Base-by-base conservation (phyloP, 106 monocot genomes). In the Acanthochlamys bracteata region DNA sequence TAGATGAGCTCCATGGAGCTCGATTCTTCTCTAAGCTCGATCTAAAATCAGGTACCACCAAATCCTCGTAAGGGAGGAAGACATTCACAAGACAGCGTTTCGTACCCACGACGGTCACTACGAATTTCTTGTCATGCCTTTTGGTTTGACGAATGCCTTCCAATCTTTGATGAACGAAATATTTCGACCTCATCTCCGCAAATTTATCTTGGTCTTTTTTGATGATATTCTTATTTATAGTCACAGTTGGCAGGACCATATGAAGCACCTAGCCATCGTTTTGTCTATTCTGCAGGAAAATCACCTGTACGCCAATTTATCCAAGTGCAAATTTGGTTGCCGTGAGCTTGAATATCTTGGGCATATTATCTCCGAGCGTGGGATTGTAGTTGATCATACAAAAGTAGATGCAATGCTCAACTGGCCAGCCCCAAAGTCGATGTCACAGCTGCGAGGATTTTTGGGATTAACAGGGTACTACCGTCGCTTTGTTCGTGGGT, bases 1-100 rank as follows among this genome's bases (percentile, higher is more conserved):
- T 71, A n/a, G 71, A 71, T 42, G 63, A 71, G 13, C 40, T 63
- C 27, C 53, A 54, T 23, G 20, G 53, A 9, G 27, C 62, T 27
- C 0, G 0, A 1, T 15, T 71, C 11, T 71, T 71, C 21, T 63
- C 71, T 23, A 71, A 71, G 53, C 4, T 71, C 2, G 71, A 71
- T 54, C 39, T 71, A 0, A 19, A 54, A 0, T 13, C 40, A 9
- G 62, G 21, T 71, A 71, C 24, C 71, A 71, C 41, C 63, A 71
- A 19, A 55, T 71, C 2, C 43, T 11, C 7, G 39, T 71, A 10
- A 11, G 39, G 0, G 10, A 20, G 11, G 10, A 23, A 0, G 63
- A 62, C n/a, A 42, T 63, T 0, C 17, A 39, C 15, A 71, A 71
- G 19, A 63, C 61, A 0, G 0, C 71, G 0, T 70, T 70, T 21